Evolutionary conservation across 2,329 filamentous ascomycete species (phyloP), one percentile per base, ranked within the genome.

Genomic region (Diplodia intermedia): DNA sequence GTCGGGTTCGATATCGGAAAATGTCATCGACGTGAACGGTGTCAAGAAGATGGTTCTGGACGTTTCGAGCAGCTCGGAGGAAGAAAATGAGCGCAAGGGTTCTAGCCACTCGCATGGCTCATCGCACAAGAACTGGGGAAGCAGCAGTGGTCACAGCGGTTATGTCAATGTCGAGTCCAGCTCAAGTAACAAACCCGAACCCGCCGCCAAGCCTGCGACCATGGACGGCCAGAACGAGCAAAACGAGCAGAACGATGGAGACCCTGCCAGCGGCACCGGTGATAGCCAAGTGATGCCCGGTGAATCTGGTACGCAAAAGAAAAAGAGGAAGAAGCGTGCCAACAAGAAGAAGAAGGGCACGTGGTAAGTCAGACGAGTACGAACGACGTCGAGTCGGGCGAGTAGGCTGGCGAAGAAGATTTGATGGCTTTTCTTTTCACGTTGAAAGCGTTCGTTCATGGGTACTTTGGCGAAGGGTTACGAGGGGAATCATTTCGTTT

Each of bases 1-100:
- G 68, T 92, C 89, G 72, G 91, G 91, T 36, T 92, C 89, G 75
- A 92, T 94, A 72, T 93, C 91, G 0, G 91, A 94, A 78, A 91
- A 91, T 69, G 82, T 91, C n/a, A 82, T 94, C 67, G 90, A 94
- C 74, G 83, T 89, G 2, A 88, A 89, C 67, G 91, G 91, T 2
- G 85, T 93, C 65, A 87, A 88, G 71, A 94, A 94, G 79, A 87
- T 93, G 55, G 87, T 94, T 1, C 82, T 94, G 33, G 89, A 92
- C 74, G 89, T 89, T 3, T 90, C 85, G 33, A 88, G 85, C 71
- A 86, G 84, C 20, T 55, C 54, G 7, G 65, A 67, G 8, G 52
- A 38, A 12, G 65, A 67, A 6, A 43, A 60, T 9, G 31, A 61
- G 14, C 54, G 65, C 31, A 47, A 60, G 31, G 53, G 65, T n/a